Evolutionary conservation across 495 filamentous ascomycete genomes (phyloP).

Genomic region (Annulohypoxylon moriforme): DNA sequence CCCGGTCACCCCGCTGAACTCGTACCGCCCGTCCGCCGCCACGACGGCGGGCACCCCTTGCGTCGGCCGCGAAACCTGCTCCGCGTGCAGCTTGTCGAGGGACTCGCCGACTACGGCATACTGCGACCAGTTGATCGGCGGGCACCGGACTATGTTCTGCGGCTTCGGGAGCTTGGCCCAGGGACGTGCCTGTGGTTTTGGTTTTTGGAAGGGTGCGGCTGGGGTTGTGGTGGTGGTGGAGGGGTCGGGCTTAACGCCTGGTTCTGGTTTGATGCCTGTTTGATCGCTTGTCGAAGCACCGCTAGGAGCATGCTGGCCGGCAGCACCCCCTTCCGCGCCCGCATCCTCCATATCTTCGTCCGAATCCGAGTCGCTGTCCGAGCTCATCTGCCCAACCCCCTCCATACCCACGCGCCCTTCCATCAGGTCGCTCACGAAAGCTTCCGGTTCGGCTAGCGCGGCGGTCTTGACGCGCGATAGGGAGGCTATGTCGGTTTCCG

Average conservation of each 20-base stretch:
- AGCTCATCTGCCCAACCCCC: conserved; percentile 31
- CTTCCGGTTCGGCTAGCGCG: conserved; percentile 74
- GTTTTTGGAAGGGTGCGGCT: too few species aligned
- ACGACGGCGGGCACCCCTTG: conserved; percentile 63
- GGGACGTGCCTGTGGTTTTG: conserved; percentile 25
- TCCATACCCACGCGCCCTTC: conserved; percentile 61
- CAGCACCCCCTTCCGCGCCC: not conserved
- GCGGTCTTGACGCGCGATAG: conserved; percentile 71
- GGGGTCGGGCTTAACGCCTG: not conserved
- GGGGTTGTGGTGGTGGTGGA: not conserved
- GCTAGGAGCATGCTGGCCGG: not conserved
- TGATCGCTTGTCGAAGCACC: not conserved
- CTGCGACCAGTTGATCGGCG: conserved; percentile 90
- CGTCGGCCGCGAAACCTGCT: conserved; percentile 74
- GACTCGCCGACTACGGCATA: conserved; percentile 85
- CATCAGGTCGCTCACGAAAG: conserved; percentile 71
- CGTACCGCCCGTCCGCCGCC: conserved; percentile 52
- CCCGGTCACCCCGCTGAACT: conserved; percentile 52
- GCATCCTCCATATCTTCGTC: conserved; percentile 37
- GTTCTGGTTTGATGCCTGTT: not conserved
- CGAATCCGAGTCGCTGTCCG: conserved; percentile 14
- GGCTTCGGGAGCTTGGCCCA: conserved; percentile 71
- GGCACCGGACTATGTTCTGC: conserved; percentile 86
- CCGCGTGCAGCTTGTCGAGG: conserved; percentile 83
- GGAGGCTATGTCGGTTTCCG: conserved; percentile 72